phyloP scores from a whole-genome alignment of 306 rosid genomes.

The Gleditsia sinensis region DNA sequence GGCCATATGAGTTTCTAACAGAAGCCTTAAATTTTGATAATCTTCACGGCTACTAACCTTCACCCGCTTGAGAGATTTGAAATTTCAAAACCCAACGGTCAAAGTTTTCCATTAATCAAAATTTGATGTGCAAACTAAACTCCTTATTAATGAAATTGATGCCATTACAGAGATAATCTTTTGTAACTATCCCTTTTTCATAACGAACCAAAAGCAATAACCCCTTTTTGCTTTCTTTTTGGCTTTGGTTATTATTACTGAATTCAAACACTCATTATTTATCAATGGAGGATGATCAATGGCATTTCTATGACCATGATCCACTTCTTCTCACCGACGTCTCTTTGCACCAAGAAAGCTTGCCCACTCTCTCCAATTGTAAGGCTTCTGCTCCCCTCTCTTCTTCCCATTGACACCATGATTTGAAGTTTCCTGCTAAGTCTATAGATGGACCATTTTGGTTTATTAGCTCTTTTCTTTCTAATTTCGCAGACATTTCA shows the following conservation, averaged over 20 bases:
- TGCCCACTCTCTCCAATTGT: conserved; percentile 36
- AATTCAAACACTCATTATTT: conserved; percentile 36
- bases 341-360: conserved; percentile 40
- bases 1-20: too few species aligned
- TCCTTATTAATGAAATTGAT: conserved; percentile 29
- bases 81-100: conserved; percentile 70
- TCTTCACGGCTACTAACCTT: background rate
- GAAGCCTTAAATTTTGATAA: background rate
- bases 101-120: conserved; percentile 29
- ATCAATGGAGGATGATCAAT: conserved; percentile 53
- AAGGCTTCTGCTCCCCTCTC: conserved; percentile 20
- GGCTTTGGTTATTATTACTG: conserved; percentile 36
- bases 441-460: conserved; percentile 24
- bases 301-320: conserved; percentile 49
- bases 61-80: conserved; percentile 56
- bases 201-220: conserved; percentile 21
- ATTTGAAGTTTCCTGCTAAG: conserved; percentile 7
- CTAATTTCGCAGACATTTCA: conserved; percentile 31
- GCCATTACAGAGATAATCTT: conserved; percentile 17
- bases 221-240: conserved; percentile 15
- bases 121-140: background rate
- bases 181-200: background rate
- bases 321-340: conserved; percentile 64
- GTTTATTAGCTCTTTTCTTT: conserved; percentile 2
- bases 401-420: background rate